These are phyloP conservation scores for Phaeophleospora eucalypticola DNA, from an alignment of 2,329 filamentous ascomycete genomes.

Conservation along the genomic window DNA sequence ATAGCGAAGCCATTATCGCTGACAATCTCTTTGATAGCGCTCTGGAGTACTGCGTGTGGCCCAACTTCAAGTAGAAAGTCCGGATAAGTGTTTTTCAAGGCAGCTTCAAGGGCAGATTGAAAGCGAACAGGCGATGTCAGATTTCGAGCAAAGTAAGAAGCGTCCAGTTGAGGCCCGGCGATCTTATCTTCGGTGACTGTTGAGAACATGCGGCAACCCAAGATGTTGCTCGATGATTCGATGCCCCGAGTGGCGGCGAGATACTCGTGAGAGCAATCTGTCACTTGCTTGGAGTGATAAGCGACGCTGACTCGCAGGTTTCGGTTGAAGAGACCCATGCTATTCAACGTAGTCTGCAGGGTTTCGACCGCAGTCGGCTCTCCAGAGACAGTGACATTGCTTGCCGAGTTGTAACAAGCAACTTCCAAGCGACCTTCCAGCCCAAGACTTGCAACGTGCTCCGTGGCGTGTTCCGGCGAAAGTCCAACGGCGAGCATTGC, in stretches of 20 bases:
- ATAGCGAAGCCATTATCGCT: background rate
- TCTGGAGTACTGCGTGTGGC: slow-evolving; percentile 7
- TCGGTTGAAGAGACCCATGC: slow-evolving; percentile 37
- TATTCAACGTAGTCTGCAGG: slow-evolving; percentile 30
- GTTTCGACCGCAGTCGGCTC: slow-evolving; percentile 36
- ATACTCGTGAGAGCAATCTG: slow-evolving; percentile 9
- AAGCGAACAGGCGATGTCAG: slow-evolving; percentile 44
- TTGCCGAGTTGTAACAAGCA: slow-evolving; percentile 39
- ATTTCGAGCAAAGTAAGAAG: slow-evolving; percentile 44
- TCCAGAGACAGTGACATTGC: slow-evolving; percentile 45
- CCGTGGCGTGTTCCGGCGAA: slow-evolving; percentile 3
- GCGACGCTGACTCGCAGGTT: slow-evolving; percentile 40
- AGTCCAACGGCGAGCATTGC: slow-evolving; percentile 33
- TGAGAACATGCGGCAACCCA: slow-evolving; percentile 5
- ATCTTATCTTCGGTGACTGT: slow-evolving; percentile 6
- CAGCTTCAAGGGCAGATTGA: background rate
- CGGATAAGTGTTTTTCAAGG: background rate
- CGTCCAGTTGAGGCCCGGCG: background rate
- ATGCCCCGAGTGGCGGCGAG: slow-evolving; percentile 1
- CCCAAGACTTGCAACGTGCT: background rate
- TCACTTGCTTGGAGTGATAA: slow-evolving; percentile 42
- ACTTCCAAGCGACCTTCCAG: slow-evolving; percentile 11
- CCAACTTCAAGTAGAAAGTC: slow-evolving; percentile 8
- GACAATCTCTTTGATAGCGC: slow-evolving; percentile 3
- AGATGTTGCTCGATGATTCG: background rate